Base-by-base conservation (phyloP, 2,329 filamentous ascomycete species). In the Aspergillus sp. region DNA sequence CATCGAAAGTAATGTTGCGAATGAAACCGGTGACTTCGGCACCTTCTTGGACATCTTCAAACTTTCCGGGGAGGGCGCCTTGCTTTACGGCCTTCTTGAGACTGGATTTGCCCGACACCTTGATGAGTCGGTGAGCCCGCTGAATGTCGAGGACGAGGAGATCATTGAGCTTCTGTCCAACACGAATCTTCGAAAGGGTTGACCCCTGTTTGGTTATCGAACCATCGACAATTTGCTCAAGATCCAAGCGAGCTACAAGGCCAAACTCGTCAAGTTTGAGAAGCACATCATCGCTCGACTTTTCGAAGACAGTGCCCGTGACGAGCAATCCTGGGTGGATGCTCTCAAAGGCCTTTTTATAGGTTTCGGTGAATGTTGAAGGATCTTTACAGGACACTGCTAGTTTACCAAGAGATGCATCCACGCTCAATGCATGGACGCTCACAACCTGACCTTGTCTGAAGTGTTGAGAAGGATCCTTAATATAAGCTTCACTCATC, bases 401-500 rank as follows among this genome's bases (percentile, higher is more conserved):
- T 52, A 98, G 79, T 53, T 86, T 84, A 48, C 78, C 76, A 33
- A 79, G 74, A 45, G 85, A 81, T 1, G 82, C 72, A 54, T 95
- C 83, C 39, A 96, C 82, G 39, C 85, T 86, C 30, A 95, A 68
- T n/a, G 94, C 82, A 58, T 91, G 88, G 13, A 96, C 87, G 58
- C 82, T 94, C 52, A 98, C 85, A 2, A 95, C 91, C 64, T 98
- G 93, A 1, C 93, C 94, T 35, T 83, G 70, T 31, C 85, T 83
- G 72, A 98, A 98, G 67, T 97, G 90, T 59, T 94, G 83, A 37
- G 80, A 81, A 5, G 93, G 90, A 59, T 96, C 87, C 53, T 86
- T 81, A 58, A 98, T 96, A 61, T 86, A 96, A 8, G 90, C 90
- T 64, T 98, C 93, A 63, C 93, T 97, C 93, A 98, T 98, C 68